A percentile compares a stretch with the other conserved stretches of the same genome.
phyloP scores from a whole-genome alignment of 495 filamentous ascomycete species.

The Daldinia grandis region DNA sequence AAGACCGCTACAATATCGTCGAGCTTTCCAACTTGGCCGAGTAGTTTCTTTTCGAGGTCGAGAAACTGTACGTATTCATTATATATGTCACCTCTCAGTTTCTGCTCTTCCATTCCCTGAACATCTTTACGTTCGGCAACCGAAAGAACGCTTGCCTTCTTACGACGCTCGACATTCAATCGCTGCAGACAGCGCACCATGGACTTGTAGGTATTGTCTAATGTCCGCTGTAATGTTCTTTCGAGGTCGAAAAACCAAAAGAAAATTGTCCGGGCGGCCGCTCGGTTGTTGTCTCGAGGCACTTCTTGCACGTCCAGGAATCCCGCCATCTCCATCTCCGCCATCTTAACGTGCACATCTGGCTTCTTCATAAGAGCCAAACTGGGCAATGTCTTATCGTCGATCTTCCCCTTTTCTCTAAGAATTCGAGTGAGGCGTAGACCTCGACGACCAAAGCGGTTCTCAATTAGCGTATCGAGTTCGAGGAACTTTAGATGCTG shows the following conservation, averaged over 20 bases:
- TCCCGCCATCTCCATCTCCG: conserved; percentile 80
- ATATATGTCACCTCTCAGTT: conserved; percentile 72
- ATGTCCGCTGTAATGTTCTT: conserved; percentile 67
- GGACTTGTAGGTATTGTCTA: conserved; percentile 83
- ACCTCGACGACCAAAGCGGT: conserved; percentile 77
- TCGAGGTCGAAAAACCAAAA: conserved; percentile 89
- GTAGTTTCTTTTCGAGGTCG: conserved; percentile 74
- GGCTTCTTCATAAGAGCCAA: conserved; percentile 79
- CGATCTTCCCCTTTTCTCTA: conserved; percentile 84
- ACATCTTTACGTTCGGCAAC: conserved; percentile 86
- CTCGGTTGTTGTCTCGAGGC: conserved; percentile 79
- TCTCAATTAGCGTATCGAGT: conserved; percentile 77
- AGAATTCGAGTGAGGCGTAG: conserved; percentile 83
- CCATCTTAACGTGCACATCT: conserved; percentile 81
- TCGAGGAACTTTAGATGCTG: conserved; percentile 74
- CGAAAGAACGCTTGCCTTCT: conserved; percentile 71
- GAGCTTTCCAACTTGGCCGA: conserved; percentile 77
- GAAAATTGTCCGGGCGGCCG: conserved; percentile 81
- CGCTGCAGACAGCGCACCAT: conserved; percentile 89
- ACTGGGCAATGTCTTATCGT: conserved; percentile 83
- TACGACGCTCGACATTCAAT: conserved; percentile 71
- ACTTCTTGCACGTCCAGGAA: conserved; percentile 92
- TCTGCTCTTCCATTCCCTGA: conserved; percentile 78
- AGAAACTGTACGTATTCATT: conserved; percentile 72
- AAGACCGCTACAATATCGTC: conserved; percentile 87